Conservation (phyloP, 2,329 filamentous ascomycete genomes). For the Cytospora piceicola region DNA sequence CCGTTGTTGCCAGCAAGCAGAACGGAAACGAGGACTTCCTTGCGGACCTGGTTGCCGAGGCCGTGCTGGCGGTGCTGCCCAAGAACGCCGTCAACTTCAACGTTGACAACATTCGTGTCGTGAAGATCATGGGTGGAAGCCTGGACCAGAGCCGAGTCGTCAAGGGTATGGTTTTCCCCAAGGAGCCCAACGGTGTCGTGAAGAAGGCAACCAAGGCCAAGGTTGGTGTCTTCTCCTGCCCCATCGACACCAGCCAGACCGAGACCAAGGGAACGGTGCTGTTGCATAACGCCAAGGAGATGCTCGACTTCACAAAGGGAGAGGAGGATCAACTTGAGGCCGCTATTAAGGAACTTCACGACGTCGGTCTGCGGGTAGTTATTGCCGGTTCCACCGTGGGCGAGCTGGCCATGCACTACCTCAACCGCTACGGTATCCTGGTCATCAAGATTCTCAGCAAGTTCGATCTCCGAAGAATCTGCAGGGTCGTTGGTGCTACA, state of each 20-base stretch:
- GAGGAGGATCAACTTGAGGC: conserved; percentile 92
- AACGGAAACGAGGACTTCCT: conserved; percentile 90
- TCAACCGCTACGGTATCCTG: conserved; percentile 95
- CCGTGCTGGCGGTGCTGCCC: conserved; percentile 83
- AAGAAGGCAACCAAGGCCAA: conserved; percentile 94
- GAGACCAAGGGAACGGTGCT: conserved; percentile 99
- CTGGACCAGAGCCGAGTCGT: conserved; percentile 93
- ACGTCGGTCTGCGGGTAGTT: conserved; percentile 89
- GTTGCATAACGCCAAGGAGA: conserved; percentile 96
- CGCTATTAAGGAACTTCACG: conserved; percentile 91
- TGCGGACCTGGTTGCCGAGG: conserved; percentile 83
- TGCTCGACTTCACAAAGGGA: conserved; percentile 97
- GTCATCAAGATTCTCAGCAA: conserved; percentile 97
- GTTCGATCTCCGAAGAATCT: conserved; percentile 92
- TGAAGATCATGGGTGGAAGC: conserved; percentile 99
- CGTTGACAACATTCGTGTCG: conserved; percentile 97
- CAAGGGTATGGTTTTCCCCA: conserved; percentile 97
- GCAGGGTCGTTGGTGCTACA: conserved; percentile 93
- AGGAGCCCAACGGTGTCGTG: conserved; percentile 87
- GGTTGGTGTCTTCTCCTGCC: conserved; percentile 95
- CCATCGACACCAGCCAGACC: conserved; percentile 93
- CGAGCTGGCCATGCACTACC: conserved; percentile 94
- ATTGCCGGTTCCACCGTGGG: conserved; percentile 93
- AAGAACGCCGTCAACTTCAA: conserved; percentile 98
- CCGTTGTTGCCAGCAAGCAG: conserved; percentile 96